Evolutionary conservation across 2,329 filamentous ascomycete species (phyloP).

Genomic region (Ceratocystis destructans): DNA sequence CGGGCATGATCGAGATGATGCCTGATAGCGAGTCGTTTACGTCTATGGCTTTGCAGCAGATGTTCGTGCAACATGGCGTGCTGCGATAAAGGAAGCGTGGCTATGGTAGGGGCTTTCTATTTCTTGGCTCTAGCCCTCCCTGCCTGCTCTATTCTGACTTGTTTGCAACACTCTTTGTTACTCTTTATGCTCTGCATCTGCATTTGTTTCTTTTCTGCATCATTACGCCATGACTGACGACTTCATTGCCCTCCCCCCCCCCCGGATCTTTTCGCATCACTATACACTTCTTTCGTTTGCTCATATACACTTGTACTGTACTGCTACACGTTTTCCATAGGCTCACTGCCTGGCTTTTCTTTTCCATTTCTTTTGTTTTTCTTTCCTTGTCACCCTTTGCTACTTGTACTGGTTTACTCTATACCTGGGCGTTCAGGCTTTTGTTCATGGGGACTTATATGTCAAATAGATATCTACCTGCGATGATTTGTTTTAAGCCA

Average conservation of each 20-base stretch:
- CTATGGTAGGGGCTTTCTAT: not conserved
- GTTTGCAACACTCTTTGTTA: not conserved
- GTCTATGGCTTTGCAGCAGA: slow-evolving; percentile 37
- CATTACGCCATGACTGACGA: not conserved
- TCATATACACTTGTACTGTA: not conserved
- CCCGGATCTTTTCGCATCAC: not conserved
- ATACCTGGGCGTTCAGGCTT: slow-evolving; percentile 4
- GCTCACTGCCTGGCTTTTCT: slow-evolving; percentile 8
- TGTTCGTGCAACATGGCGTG: slow-evolving; percentile 41
- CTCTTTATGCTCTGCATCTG: not conserved
- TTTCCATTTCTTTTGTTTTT: not conserved
- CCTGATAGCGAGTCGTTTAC: slow-evolving; percentile 52
- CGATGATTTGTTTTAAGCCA: too few species aligned
- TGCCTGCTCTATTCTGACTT: not conserved
- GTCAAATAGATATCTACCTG: not conserved
- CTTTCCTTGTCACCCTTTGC: not conserved
- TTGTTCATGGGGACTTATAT: not conserved
- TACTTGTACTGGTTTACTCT: not conserved
- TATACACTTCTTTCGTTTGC: slow-evolving; percentile 7
- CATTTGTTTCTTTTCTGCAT: not conserved
- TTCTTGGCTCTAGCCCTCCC: not conserved
- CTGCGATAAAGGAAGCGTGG: slow-evolving; percentile 23
- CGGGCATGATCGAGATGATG: slow-evolving; percentile 75
- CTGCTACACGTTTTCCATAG: not conserved
- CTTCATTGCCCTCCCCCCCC: not conserved